Evolutionary conservation across 805 yeast genomes (phyloP), one percentile per base, ranked within the genome.

Genomic region (Saccharomycopsis oosterbeekiorum): DNA sequence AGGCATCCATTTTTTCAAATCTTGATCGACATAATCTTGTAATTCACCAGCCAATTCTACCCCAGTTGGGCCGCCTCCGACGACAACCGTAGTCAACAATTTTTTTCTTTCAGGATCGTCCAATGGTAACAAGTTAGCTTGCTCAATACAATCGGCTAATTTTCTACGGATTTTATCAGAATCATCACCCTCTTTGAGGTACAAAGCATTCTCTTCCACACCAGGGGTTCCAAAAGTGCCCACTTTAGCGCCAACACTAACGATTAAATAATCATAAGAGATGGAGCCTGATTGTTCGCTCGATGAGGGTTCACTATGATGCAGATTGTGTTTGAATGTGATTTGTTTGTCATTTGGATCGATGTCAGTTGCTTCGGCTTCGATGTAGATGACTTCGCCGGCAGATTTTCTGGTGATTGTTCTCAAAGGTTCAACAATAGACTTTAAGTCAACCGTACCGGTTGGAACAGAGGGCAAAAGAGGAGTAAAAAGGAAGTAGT

Each of bases 1-100:
- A 53, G 97, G 97, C 76, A 89, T 86, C 91, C 96, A 89, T 75
- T 86, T 88, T 69, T 78, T 76, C 75, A 92, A 80, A 75, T 92
- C 98, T 74, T 92, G 96, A 73, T 88, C 91, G 65, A 91, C 88
- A 75, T 89, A 93, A 75, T 92, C 98, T 76, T 88, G 96, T 68
- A 92, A 78, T 76, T 93, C 97, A 70, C 96, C 98, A 67, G 97
- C 97, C 69, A 91, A 88, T 77, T 91, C 97, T 65, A 92, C 97
- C 78, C 98, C 98, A 54, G 98, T 92, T 72, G 98, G 97, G 66
- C 98, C 98, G 75, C 97, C 98, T 70, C 98, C 98, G 67, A 94
- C 96, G 65, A 93, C 96, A 65, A 93, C 93, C 68, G 91, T 85
- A 65, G 86, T 87, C 72, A 92, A 81, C 69, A 93, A 80, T 73